Evolutionary conservation across 2,329 filamentous ascomycete genomes (phyloP), one percentile per base, ranked within the genome.

Genomic region (Aaosphaeria arxii): DNA sequence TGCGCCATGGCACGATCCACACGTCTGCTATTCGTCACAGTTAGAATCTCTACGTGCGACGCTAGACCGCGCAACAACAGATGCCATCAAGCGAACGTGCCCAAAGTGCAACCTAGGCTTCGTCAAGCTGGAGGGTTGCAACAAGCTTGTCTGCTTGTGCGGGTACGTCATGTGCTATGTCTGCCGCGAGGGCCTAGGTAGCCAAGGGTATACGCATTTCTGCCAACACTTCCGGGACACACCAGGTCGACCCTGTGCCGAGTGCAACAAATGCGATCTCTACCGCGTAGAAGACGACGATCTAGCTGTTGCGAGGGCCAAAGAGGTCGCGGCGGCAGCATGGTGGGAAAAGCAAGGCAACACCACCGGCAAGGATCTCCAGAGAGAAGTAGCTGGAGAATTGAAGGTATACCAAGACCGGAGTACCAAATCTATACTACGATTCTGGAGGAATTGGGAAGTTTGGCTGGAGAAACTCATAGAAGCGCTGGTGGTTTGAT

Each of bases 141-240:
- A 99, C 77, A 97, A 97, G 74, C 80, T 99, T 38, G 92, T 90
- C 5, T 97, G 94, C 66, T 85, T 91, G 11, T 99, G 94, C 71
- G 94, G 94, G 6, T 97, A 97, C 73, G 87, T 88, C 59, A 97
- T 97, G 92, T 99, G 94, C 69, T 99, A 99, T 64, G 84, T 97
- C 42, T 99, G 94, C 70, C 88, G 94, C 38, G 65, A 71, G 39
- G 71, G 74, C n/a, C 72, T 80, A 13, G 75, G 81, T 43, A 51
- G 74, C 3, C 86, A 91, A 66, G 91, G 92, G 1, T 97, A 99
- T 70, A 80, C 84, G 36, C 94, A 99, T 71, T 99, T 96, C 64
- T 99, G 94, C 68, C 88, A 96, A 66, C 94, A 97, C 71, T 97
- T 97, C 69, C 82, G 94, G 6, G 86, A 89, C 7, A 81, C 88